These are phyloP conservation scores for Alliaria petiolata DNA, from an alignment of 345 rosid genomes.

Conservation along the genomic window DNA sequence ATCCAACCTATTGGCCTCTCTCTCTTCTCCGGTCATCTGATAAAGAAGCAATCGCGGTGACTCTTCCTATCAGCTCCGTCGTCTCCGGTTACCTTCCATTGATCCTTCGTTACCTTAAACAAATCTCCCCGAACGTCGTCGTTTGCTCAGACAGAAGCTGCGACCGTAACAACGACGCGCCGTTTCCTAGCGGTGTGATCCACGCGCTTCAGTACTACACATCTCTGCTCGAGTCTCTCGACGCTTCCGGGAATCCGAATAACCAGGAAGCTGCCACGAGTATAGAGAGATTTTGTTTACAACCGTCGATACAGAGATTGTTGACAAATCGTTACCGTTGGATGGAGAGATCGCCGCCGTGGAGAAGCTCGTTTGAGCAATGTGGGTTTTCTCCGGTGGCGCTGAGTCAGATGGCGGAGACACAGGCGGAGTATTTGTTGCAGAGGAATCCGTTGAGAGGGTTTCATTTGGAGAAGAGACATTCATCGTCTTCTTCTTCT, in stretches of 20 bases:
- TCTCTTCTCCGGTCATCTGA: conserved; percentile 35
- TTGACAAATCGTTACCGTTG: conserved; percentile 57
- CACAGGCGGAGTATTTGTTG: conserved; percentile 78
- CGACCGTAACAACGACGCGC: conserved; percentile 56
- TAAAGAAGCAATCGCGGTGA: conserved; percentile 62
- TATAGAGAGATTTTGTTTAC: conserved; percentile 69
- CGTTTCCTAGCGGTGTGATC: conserved; percentile 63
- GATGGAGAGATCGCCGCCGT: conserved; percentile 47
- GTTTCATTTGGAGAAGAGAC: conserved; percentile 79
- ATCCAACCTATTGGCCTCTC: conserved; percentile 30
- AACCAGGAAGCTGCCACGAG: conserved; percentile 52
- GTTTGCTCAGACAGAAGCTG: conserved; percentile 73
- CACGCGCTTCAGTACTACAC: conserved; percentile 62
- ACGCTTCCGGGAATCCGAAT: conserved; percentile 51
- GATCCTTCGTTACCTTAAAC: conserved; percentile 62
- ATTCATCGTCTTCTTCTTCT: conserved; percentile 26
- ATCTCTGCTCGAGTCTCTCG: conserved; percentile 70
- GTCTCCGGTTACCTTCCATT: conserved; percentile 47
- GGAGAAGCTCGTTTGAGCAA: conserved; percentile 77
- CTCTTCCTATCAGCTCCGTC: conserved; percentile 62
- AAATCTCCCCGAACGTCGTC: conserved; percentile 72
- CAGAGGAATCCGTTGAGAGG: conserved; percentile 68
- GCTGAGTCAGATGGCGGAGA: conserved; percentile 75
- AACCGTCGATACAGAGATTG: conserved; percentile 59
- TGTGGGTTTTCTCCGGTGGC: conserved; percentile 57